phyloP scores from a whole-genome alignment of 176 grass and related monocot genomes.

The Coix lacrymajobi region DNA sequence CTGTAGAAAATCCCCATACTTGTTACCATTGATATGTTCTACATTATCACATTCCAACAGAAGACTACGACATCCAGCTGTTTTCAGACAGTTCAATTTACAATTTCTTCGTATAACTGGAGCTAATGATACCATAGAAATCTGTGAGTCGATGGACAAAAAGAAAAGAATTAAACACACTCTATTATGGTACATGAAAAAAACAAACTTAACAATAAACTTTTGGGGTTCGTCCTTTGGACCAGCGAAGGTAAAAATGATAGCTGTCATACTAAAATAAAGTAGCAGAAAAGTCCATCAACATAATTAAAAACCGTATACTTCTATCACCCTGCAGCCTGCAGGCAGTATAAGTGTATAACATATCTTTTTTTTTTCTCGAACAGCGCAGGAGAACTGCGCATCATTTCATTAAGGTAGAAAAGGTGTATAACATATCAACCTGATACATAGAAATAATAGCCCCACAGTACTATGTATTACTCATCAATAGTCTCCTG shows the following conservation, averaged over 20 bases:
- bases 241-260: background rate
- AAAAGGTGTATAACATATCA: constrained; percentile 4
- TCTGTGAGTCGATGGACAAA: constrained; percentile 32
- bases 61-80: constrained; percentile 61
- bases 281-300: background rate
- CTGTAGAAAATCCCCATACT: constrained; percentile 32
- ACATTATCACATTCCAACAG: constrained; percentile 19
- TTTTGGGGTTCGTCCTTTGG: background rate
- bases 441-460: background rate
- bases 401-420: no score
- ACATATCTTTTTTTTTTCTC: no score
- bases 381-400: no score
- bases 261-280: background rate
- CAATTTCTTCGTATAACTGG: constrained; percentile 54
- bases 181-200: constrained; percentile 14
- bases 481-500: constrained; percentile 8
- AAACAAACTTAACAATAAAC: constrained; percentile 2
- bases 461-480: background rate
- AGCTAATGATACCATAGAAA: constrained; percentile 61
- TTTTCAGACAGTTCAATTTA: constrained; percentile 65
- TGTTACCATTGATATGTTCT: constrained; percentile 24
- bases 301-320: background rate
- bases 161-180: background rate
- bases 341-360: background rate
- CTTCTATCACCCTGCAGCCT: background rate